Conservation (phyloP, 169 alveolate species). For the Eimeria sp. region DNA sequence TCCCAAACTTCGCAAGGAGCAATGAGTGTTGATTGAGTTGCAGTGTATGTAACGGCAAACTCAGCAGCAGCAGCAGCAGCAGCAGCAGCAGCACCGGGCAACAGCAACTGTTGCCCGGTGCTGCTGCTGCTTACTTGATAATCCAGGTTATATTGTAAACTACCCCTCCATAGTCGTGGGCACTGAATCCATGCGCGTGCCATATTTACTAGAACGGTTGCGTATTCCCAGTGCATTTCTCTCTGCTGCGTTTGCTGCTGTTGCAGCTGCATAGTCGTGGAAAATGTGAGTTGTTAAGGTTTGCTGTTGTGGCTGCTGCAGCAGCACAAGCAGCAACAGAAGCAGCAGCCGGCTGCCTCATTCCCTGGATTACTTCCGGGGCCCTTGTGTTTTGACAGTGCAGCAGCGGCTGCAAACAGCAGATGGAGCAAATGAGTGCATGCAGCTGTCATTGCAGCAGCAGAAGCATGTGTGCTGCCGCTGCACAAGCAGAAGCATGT, state of each 20-base stretch:
- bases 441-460: background rate
- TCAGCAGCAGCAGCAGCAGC: conserved; percentile 28
- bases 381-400: background rate
- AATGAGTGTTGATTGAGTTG: conserved; percentile 56
- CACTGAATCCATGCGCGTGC: too few species aligned
- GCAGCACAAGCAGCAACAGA: background rate
- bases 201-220: too few species aligned
- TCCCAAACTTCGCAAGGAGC: conserved; percentile 68
- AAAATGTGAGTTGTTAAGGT: background rate
- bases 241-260: background rate
- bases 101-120: background rate
- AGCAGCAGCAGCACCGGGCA: background rate
- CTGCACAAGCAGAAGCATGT: background rate
- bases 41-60: background rate
- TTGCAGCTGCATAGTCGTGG: background rate
- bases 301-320: background rate
- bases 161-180: too few species aligned
- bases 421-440: background rate
- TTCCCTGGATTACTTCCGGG: background rate
- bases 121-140: background rate
- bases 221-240: background rate
- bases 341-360: conserved; percentile 21
- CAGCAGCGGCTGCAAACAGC: background rate
- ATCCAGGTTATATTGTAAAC: too few species aligned
- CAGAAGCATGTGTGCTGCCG: conserved; percentile 15